Evolutionary conservation across 352 stramenopile species (phyloP).

Genomic region (Thalassiosira ordinaria): DNA sequence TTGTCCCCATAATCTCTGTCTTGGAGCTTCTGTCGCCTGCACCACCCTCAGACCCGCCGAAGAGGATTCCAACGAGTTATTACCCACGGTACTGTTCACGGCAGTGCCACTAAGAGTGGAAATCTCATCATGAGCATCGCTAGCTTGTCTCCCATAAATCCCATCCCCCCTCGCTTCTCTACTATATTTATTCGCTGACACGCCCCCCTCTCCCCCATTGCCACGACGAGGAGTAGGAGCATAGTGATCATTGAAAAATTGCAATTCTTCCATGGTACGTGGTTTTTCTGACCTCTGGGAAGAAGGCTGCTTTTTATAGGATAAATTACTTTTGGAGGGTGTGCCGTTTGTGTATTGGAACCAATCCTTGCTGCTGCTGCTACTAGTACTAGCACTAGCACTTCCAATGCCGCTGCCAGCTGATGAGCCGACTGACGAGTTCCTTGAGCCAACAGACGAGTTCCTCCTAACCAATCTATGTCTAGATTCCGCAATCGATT

Average conservation of each 20-base stretch:
- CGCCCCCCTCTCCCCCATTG: background rate
- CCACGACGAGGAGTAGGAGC: background rate
- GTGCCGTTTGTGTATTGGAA: background rate
- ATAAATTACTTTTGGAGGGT: too few relatives aligned
- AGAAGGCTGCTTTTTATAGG: background rate
- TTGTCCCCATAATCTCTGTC: background rate
- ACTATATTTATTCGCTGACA: too few relatives aligned
- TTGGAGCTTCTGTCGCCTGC: background rate
- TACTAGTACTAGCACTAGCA: background rate
- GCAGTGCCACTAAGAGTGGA: background rate
- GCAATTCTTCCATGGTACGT: slow-evolving; percentile 11
- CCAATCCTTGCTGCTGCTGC: background rate
- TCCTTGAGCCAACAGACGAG: background rate
- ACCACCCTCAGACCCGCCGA: background rate
- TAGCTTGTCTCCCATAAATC: too few relatives aligned
- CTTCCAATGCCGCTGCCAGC: background rate
- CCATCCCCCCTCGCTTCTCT: too few relatives aligned
- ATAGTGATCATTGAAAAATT: slow-evolving; percentile 1
- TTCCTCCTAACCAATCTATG: background rate
- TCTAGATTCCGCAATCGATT: too few relatives aligned
- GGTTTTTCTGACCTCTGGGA: background rate
- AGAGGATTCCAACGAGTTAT: slow-evolving; percentile 3
- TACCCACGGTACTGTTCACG: too few relatives aligned
- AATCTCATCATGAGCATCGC: background rate
- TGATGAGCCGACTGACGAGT: background rate